These are phyloP conservation scores for Seiridium cupressi DNA, from an alignment of 2,329 filamentous ascomycete genomes.

Conservation along the genomic window DNA sequence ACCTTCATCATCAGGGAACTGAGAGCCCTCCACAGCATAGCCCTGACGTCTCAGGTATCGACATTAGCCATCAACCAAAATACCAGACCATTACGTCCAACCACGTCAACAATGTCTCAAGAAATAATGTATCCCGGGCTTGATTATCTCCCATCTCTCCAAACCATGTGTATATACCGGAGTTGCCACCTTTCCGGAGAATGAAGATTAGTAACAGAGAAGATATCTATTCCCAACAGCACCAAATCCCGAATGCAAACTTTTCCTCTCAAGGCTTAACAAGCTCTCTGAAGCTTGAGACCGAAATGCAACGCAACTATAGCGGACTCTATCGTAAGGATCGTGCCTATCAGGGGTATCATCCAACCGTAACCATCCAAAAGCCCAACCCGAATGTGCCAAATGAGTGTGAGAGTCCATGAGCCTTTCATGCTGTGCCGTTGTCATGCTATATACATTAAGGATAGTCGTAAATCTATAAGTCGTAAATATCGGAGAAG, in stretches of 20 bases:
- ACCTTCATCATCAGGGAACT: not conserved
- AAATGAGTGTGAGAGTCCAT: constrained; percentile 11
- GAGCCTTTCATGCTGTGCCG: not conserved
- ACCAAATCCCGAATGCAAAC: not conserved
- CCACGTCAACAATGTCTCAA: not conserved
- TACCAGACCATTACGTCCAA: not conserved
- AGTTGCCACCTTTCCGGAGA: not conserved
- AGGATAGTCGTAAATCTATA: constrained; percentile 12
- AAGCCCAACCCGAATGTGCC: not conserved
- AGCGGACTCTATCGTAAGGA: constrained; percentile 10
- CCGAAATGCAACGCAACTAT: not conserved
- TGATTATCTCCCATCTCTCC: too few relatives aligned
- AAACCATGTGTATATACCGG: not conserved
- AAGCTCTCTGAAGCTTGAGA: not conserved
- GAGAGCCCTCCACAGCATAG: too few relatives aligned
- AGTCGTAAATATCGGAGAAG: constrained; percentile 5
- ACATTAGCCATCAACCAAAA: not conserved
- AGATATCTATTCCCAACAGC: not conserved
- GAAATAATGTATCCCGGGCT: too few relatives aligned
- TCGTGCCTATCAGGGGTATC: constrained; percentile 11
- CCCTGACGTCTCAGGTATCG: too few relatives aligned
- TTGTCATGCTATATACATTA: constrained; percentile 4
- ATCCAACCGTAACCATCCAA: not conserved
- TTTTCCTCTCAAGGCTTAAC: not conserved
- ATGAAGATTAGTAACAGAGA: not conserved